Evolutionary conservation across 495 filamentous ascomycete species (phyloP), one percentile per base, ranked within the genome.

Genomic region (Endocarpon pusillum): DNA sequence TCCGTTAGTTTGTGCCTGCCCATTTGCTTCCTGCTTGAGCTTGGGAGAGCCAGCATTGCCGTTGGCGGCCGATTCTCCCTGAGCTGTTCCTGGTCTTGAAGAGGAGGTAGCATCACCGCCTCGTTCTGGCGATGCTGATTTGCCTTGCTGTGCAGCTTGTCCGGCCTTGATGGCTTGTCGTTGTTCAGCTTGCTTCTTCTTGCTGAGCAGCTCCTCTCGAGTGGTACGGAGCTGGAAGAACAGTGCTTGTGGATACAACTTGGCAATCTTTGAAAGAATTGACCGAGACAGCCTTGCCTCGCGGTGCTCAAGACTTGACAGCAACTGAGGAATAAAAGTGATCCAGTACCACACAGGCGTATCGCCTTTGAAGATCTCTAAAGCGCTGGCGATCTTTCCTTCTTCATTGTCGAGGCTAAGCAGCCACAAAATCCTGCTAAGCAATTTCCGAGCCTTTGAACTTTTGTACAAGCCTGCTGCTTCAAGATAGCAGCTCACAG

Each of bases 261-360:
- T 96, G 21, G 91, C 91, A 45, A 99, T 85, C 60, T 92, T 94
- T 16, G 79, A 65, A 15, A 99, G 62, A 21, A 99, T 76, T 29
- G 58, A 65, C 37, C 86, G 74, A 39, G 84, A 76, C 31, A 91
- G 72, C n/a, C 71, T 69, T 11, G 83, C 85, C 55, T 99, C 91
- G 37, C 81, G 82, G 42, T 93, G 77, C 7, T 76, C 81, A 38
- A 96, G 62, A 34, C 84, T 86, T 25, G 78, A 81, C 19, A 99
- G 66, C 26, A 99, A 69, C 49, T 99, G 91, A 16, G 91, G 91
- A 42, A 99, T 94, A 52, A 85, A 99, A 0, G 89, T 94, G 37
- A 94, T 94, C 91, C 91, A 99, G 54, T 94, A 96, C 91, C 91
- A 99, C 12, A 89, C 78, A 1, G 83, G 85, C 4, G 78, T 84